These are phyloP conservation scores for Fusarium sterilihyphosum DNA, from an alignment of 2,329 filamentous ascomycete genomes.

Conservation along the genomic window DNA sequence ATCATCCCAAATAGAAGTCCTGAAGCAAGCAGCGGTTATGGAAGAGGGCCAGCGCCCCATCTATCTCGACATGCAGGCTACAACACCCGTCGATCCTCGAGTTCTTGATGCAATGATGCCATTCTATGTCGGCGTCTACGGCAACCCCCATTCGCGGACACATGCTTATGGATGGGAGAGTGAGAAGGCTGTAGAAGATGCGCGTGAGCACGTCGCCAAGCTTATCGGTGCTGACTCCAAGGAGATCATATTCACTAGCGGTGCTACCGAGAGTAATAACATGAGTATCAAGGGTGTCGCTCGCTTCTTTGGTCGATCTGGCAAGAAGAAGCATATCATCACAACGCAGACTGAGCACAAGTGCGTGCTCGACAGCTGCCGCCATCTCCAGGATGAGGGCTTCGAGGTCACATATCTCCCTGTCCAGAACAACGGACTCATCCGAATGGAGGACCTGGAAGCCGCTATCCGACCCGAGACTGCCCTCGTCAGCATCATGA, in stretches of 20 bases:
- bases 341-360: conserved; percentile 99
- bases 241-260: conserved; percentile 98
- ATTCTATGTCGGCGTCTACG: conserved; percentile 91
- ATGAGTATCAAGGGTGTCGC: conserved; percentile 99
- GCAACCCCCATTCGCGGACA: conserved; percentile 96
- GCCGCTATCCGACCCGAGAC: conserved; percentile 92
- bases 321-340: conserved; percentile 99
- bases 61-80: conserved; percentile 98
- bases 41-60: conserved; percentile 93
- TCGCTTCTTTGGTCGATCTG: conserved; percentile 89
- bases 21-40: conserved; percentile 93
- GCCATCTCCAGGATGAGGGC: conserved; percentile 95
- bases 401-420: conserved; percentile 98
- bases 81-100: conserved; percentile 91
- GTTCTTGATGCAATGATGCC: conserved; percentile 98
- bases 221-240: conserved; percentile 95
- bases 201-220: conserved; percentile 82
- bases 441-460: conserved; percentile 85
- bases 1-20: conserved; percentile 64
- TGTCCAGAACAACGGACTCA: conserved; percentile 85
- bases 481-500: conserved; percentile 94
- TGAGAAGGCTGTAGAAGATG: conserved; percentile 90
- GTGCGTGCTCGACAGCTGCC: conserved; percentile 96
- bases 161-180: conserved; percentile 99
- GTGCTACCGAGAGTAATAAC: conserved; percentile 98